A percentile compares a stretch with the other conserved stretches of the same genome.
Conservation (phyloP, 257 asterid genomes). For the Nicotiana paniculata region DNA sequence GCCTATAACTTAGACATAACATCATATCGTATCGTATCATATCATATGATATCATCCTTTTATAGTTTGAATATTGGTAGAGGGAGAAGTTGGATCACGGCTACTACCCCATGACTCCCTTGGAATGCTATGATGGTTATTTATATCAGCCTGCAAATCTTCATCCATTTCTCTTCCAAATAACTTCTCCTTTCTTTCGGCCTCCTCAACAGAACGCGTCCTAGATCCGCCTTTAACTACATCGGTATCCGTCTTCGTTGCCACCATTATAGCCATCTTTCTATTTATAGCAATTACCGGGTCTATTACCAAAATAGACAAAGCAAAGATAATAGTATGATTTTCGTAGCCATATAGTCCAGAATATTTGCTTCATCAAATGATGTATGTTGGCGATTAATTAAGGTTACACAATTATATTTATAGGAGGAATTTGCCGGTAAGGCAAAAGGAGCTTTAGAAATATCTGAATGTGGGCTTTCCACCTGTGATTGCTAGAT, state of each 20-base stretch:
- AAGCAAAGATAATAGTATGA: not conserved
- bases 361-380: not conserved
- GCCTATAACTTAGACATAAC: too few relatives aligned
- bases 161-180: not conserved
- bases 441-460: not conserved
- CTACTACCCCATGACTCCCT: constrained; percentile 36
- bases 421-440: not conserved
- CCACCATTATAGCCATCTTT: not conserved
- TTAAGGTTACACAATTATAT: not conserved
- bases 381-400: not conserved
- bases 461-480: not conserved
- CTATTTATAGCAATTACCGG: constrained; percentile 1
- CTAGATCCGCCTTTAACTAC: not conserved
- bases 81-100: constrained; percentile 10
- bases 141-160: constrained; percentile 10
- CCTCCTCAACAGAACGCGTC: not conserved
- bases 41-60: too few relatives aligned
- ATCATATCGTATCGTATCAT: too few relatives aligned
- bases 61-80: not conserved
- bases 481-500: not conserved
- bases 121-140: constrained; percentile 43
- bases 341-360: constrained; percentile 1
- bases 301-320: constrained; percentile 2
- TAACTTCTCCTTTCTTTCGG: not conserved
- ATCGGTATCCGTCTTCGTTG: too few relatives aligned